phyloP scores from a whole-genome alignment of 345 rosid genomes.

The Eucalyptus curtisii region DNA sequence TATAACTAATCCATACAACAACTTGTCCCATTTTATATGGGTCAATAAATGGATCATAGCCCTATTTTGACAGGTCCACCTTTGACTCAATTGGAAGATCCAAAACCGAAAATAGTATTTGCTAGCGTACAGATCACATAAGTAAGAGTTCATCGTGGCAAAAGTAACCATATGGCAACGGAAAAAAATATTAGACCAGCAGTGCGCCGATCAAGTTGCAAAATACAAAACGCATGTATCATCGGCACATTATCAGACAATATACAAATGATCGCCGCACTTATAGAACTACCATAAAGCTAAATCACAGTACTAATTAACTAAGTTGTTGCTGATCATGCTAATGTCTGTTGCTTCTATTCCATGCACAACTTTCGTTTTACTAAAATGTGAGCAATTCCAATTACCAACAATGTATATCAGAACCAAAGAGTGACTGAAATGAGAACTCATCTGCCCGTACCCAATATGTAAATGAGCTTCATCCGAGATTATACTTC shows the following conservation, averaged over 20 bases:
- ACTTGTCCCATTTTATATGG: accelerated
- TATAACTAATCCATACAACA: accelerated
- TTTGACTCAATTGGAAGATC: neutral
- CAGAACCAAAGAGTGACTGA: neutral
- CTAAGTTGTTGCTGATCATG: neutral
- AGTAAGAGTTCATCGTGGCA: neutral
- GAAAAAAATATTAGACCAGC: neutral
- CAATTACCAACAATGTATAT: neutral
- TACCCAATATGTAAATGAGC: neutral
- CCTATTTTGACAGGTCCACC: neutral
- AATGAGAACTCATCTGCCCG: neutral
- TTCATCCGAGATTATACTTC: neutral
- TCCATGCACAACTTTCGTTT: neutral
- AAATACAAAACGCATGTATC: neutral
- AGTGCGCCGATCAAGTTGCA: neutral
- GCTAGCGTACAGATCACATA: neutral
- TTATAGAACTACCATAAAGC: neutral
- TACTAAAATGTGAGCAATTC: neutral
- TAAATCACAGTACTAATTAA: neutral
- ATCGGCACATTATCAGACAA: neutral
- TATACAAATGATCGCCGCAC: neutral
- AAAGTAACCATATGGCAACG: neutral
- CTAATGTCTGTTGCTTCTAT: neutral
- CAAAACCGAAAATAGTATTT: neutral
- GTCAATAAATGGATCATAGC: neutral